Percentiles rank a stretch among this genome's conserved stretches.
Evolutionary conservation across 192 early-diverging fungal species (phyloP).

Genomic region (Umbelopsis sp.): DNA sequence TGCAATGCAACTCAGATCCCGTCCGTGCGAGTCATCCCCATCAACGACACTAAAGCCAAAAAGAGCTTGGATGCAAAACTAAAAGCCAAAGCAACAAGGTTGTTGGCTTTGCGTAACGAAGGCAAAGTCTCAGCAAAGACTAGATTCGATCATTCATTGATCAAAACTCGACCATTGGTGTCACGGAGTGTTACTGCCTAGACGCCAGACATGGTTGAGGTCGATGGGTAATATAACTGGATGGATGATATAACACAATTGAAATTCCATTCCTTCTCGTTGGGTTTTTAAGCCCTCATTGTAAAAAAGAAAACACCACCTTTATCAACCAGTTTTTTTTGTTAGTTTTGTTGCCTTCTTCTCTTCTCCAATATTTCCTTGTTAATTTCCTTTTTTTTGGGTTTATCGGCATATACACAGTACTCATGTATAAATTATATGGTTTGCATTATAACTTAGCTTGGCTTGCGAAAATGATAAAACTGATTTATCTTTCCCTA

Average conservation of each 20-base stretch:
- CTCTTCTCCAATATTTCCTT: too few relatives aligned
- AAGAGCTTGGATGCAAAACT: background rate
- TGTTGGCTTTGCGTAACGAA: background rate
- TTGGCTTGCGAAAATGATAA: background rate
- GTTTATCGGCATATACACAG: too few relatives aligned
- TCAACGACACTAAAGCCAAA: constrained; percentile 2
- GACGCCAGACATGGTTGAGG: background rate
- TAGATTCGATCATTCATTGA: constrained; percentile 12
- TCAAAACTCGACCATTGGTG: background rate
- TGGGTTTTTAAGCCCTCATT: too few relatives aligned
- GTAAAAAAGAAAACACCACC: too few relatives aligned
- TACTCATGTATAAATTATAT: too few relatives aligned
- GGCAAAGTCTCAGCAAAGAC: background rate
- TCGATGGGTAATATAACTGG: background rate
- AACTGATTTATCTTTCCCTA: too few relatives aligned
- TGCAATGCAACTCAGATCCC: constrained; percentile 12
- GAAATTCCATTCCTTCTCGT: too few relatives aligned
- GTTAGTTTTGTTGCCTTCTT: too few relatives aligned
- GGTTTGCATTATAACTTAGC: too few relatives aligned
- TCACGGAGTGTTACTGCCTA: background rate
- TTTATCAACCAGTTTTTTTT: too few relatives aligned
- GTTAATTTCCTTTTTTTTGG: too few relatives aligned
- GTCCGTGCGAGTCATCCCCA: constrained; percentile 1
- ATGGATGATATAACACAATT: too few relatives aligned
- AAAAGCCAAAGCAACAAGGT: background rate